Percentiles rank a stretch among this genome's conserved stretches.
These are phyloP conservation scores for Fomitopsis pinicola DNA, from an alignment of 1,284 basidiomycete species.

Conservation along the genomic window DNA sequence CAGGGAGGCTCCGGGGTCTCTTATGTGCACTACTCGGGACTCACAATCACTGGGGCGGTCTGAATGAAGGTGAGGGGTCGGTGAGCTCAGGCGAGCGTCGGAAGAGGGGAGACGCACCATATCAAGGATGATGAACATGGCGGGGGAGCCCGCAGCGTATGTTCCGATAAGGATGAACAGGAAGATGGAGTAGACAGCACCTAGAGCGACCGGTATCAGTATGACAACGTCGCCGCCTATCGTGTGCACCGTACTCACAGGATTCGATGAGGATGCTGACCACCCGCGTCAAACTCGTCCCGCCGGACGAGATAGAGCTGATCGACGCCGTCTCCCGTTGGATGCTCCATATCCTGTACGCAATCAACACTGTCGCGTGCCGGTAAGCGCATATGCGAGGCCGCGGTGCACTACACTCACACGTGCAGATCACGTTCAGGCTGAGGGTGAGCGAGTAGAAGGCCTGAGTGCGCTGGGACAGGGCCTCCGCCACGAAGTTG, in stretches of 20 bases:
- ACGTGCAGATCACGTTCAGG: neutral
- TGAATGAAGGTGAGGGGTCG: neutral
- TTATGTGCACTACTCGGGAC: neutral
- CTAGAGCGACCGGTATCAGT: neutral
- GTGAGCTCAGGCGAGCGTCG: neutral
- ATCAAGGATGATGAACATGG: conserved; percentile 1
- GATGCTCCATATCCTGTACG: neutral
- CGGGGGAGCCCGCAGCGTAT: neutral
- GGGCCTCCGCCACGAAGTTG: neutral
- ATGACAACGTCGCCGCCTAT: too few relatives aligned
- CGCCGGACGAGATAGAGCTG: neutral
- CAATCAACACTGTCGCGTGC: neutral
- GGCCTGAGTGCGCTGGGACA: neutral
- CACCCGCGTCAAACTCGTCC: neutral
- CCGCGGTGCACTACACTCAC: neutral
- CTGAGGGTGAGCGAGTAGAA: neutral
- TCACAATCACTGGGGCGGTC: neutral
- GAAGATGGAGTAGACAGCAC: neutral
- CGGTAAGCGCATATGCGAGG: neutral
- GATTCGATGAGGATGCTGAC: neutral
- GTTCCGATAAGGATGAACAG: neutral
- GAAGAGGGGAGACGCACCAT: neutral
- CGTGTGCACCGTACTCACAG: neutral
- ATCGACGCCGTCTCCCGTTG: neutral
- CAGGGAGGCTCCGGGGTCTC: too few relatives aligned